Evolutionary conservation across 305 asterid species (phyloP).

Genomic region (Fraxinus nigra): DNA sequence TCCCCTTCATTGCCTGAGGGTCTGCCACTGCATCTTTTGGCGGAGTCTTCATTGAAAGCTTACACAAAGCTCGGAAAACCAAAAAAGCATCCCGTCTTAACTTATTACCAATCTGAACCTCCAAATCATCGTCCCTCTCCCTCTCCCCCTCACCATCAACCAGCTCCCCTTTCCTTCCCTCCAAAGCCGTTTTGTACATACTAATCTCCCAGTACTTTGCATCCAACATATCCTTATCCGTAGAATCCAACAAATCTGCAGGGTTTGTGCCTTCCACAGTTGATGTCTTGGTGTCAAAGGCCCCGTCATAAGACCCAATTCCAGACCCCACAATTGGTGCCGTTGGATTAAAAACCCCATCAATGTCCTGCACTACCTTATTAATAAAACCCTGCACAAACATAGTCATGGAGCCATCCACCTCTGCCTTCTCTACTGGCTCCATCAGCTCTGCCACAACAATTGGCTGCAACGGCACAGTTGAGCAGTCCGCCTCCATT

Average conservation of each 20-base stretch:
- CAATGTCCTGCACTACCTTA: constrained; percentile 85
- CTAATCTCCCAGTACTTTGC: constrained; percentile 99
- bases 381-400: constrained; percentile 94
- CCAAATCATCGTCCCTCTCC: constrained; percentile 94
- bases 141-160: constrained; percentile 65
- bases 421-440: constrained; percentile 78
- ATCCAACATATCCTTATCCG: constrained; percentile 98
- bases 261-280: constrained; percentile 97
- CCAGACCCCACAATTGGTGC: constrained; percentile 55
- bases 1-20: constrained; percentile 93
- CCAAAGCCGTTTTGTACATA: constrained; percentile 95
- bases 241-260: constrained; percentile 94
- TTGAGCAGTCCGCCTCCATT: constrained; percentile 98
- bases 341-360: constrained; percentile 77
- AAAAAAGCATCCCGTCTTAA: constrained; percentile 91
- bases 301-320: constrained; percentile 78
- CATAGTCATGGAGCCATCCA: constrained; percentile 75
- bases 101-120: constrained; percentile 94
- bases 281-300: constrained; percentile 86
- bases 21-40: constrained; percentile 87
- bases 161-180: constrained; percentile 95
- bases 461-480: constrained; percentile 92
- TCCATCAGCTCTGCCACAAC: constrained; percentile 96
- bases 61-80: constrained; percentile 91
- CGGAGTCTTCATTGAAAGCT: constrained; percentile 98